Base-by-base conservation (phyloP, 176 grass and related monocot genomes). In the Echinochloa phyllopogon region DNA sequence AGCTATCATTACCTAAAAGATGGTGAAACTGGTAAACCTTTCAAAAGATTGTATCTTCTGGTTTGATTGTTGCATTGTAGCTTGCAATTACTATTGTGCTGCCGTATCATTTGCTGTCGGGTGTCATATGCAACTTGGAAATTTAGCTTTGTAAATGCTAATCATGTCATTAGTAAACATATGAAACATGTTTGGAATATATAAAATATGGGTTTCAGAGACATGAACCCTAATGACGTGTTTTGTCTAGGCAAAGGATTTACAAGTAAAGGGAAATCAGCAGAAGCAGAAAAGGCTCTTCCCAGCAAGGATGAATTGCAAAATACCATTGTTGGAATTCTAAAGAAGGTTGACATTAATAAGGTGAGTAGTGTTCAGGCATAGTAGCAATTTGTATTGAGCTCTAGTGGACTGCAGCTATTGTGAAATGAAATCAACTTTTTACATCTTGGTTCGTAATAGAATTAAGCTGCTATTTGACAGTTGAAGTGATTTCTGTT, bases 291-390 rank as follows among this genome's bases (percentile, higher is more conserved):
- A 64, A 62, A 65, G 17, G 44, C 25, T 79, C 79, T 76, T 39
- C 96, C 96, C 68, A 90, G 62, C 70, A 92, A 90, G 80, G 86
- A 88, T 74, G 91, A 98, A 51, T 64, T 98, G 75, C 89, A 84
- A 57, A 91, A 89, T 60, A 90, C 91, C 48, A 90, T 95, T 69
- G 63, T 70, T 75, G 76, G 80, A 70, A 87, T 98, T 84, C 87
- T 98, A 53, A 94, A 89, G 61, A 90, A 89, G 80, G 89, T 95
- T 37, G 87, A 98, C 76, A 89, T 98, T n/a, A 90, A 95, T 53
- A 91, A 51, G 77, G 96, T 95, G 75, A 65, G 92, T 70, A 75
- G 9, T 45, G 18, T 37, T 49, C 45, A 79, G 17, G 43, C 43
- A 37, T 23, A 36, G 59, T 37, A 21, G 8, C 25, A 53, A 53